Conservation (phyloP, 345 rosid genomes). For the Gossypium thurberi region DNA sequence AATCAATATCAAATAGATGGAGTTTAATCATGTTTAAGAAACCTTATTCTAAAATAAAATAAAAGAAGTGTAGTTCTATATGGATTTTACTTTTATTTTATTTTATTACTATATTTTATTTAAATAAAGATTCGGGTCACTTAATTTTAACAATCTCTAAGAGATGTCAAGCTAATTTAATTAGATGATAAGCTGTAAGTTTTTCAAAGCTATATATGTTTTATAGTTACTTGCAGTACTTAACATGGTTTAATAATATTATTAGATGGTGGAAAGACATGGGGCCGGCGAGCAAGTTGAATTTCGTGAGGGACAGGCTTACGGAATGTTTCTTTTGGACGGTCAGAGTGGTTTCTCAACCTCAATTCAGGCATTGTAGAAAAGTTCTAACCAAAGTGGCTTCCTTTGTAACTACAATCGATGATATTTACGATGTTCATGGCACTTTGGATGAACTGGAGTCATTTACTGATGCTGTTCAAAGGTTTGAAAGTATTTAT, state of each 20-base stretch:
- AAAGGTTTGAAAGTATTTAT: slow-evolving; percentile 19
- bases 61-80: no score
- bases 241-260: no score
- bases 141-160: neutral
- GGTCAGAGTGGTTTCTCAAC: neutral
- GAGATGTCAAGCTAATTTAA: slow-evolving; percentile 20
- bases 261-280: neutral
- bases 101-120: no score
- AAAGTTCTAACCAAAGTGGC: neutral
- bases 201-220: no score
- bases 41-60: no score
- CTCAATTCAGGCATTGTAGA: neutral
- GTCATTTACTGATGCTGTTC: neutral
- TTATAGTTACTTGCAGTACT: no score
- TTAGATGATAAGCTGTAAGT: no score
- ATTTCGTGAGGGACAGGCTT: neutral
- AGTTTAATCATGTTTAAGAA: no score
- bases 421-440: neutral
- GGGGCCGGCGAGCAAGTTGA: neutral
- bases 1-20: no score
- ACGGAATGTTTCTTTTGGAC: neutral
- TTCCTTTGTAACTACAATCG: neutral
- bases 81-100: no score
- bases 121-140: no score
- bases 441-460: neutral